phyloP scores from a whole-genome alignment of 2,329 filamentous ascomycete species.

The Colletotrichum costaricense region DNA sequence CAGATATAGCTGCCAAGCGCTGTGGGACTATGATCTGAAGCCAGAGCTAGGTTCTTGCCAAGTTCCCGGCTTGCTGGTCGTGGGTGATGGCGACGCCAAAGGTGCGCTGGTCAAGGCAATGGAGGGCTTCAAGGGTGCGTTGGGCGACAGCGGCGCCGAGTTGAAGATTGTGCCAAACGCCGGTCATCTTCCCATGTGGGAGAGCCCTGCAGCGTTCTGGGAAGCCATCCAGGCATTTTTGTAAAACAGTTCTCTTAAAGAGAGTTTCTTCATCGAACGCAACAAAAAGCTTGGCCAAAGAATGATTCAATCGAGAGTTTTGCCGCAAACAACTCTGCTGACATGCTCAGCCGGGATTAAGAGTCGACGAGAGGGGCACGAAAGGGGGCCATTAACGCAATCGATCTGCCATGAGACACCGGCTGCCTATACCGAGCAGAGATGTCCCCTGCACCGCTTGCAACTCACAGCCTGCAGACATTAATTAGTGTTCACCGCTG shows the following conservation, averaged over 20 bases:
- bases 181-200: slow-evolving; percentile 88
- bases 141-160: slow-evolving; percentile 66
- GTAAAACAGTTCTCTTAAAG: slow-evolving; percentile 38
- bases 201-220: slow-evolving; percentile 77
- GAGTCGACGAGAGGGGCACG: not conserved
- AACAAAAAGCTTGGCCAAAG: not conserved
- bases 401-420: slow-evolving; percentile 12
- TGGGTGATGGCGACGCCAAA: slow-evolving; percentile 77
- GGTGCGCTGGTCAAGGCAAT: slow-evolving; percentile 81
- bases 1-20: slow-evolving; percentile 72
- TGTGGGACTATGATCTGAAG: slow-evolving; percentile 78
- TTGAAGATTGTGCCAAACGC: slow-evolving; percentile 75
- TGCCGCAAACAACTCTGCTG: not conserved
- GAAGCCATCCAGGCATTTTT: slow-evolving; percentile 70
- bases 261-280: not conserved
- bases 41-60: slow-evolving; percentile 62
- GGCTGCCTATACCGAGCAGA: slow-evolving; percentile 8
- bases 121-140: slow-evolving; percentile 73
- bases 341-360: not conserved
- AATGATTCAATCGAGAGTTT: slow-evolving; percentile 4
- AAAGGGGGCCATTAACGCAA: not conserved
- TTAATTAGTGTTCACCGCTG: not conserved
- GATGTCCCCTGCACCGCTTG: slow-evolving; percentile 5
- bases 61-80: slow-evolving; percentile 75
- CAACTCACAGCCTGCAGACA: not conserved